Conservation (phyloP, 352 stramenopile species). For the Globisporangium perplexum region DNA sequence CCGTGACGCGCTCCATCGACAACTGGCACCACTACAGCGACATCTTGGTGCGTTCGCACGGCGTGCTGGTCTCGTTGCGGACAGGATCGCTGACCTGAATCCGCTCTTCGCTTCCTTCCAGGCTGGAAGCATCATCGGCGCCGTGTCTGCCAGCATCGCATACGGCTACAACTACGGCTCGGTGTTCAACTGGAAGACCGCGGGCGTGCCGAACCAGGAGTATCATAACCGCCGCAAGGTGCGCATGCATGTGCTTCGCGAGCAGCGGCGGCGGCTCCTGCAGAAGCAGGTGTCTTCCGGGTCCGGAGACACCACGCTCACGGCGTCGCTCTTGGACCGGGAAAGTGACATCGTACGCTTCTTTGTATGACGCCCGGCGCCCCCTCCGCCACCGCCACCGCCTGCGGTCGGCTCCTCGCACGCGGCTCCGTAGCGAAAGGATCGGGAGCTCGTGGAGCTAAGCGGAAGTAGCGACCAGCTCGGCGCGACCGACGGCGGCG, state of each 20-base stretch:
- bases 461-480: conserved; percentile 6
- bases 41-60: conserved; percentile 46
- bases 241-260: conserved; percentile 18
- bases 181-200: conserved; percentile 35
- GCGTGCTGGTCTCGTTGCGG: neutral
- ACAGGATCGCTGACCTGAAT: neutral
- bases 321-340: conserved; percentile 10
- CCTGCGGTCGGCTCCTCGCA: neutral
- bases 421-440: conserved; percentile 14
- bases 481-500: neutral
- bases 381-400: neutral
- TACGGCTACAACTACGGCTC: conserved; percentile 74
- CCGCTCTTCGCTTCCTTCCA: neutral
- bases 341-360: conserved; percentile 19
- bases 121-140: conserved; percentile 60
- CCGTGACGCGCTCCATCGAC: conserved; percentile 69
- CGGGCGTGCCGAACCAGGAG: conserved; percentile 25
- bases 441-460: conserved; percentile 17
- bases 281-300: conserved; percentile 14
- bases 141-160: conserved; percentile 37
- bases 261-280: conserved; percentile 12
- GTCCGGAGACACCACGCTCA: conserved; percentile 12
- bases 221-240: conserved; percentile 22
- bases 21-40: conserved; percentile 86
- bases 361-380: conserved; percentile 11